Conservation (phyloP, 1,284 basidiomycete genomes). For the Cutaneotrichosporon sp. region DNA sequence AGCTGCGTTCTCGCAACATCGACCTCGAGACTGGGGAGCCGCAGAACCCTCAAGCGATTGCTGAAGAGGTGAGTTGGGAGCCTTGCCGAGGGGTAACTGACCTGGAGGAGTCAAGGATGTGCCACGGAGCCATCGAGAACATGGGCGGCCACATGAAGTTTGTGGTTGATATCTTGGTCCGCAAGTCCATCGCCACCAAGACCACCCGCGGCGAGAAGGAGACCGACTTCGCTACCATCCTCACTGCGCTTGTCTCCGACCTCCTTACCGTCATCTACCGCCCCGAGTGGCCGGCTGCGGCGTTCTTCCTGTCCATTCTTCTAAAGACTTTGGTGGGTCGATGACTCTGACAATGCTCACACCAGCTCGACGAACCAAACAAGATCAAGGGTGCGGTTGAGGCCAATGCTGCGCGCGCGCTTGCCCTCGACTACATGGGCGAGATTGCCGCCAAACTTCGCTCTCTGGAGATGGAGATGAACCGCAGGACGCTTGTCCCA, state of each 20-base stretch:
- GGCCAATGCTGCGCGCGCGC: conserved; percentile 75
- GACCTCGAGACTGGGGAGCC: conserved; percentile 57
- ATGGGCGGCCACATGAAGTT: neutral
- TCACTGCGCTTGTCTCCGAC: conserved; percentile 87
- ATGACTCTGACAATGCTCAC: conserved; percentile 12
- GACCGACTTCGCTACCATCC: conserved; percentile 83
- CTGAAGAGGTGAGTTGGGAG: conserved; percentile 9
- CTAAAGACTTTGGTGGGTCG: conserved; percentile 76
- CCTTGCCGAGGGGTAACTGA: neutral
- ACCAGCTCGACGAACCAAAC: conserved; percentile 71
- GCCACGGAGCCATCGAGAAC: neutral
- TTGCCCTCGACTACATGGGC: conserved; percentile 90
- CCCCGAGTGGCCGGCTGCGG: conserved; percentile 96
- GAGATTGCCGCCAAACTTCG: conserved; percentile 85
- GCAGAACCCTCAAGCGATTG: conserved; percentile 7
- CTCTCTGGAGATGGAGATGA: conserved; percentile 50
- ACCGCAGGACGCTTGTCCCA: conserved; percentile 36
- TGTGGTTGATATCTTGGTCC: neutral
- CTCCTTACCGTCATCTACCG: conserved; percentile 84
- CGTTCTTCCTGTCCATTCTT: conserved; percentile 72
- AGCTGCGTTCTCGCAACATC: conserved; percentile 60
- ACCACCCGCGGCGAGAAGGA: conserved; percentile 83
- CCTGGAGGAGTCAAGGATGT: neutral
- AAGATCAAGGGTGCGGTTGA: conserved; percentile 75
- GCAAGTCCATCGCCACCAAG: conserved; percentile 58